Evolutionary conservation across 2,329 filamentous ascomycete species (phyloP).

Genomic region (Tothia fuscella): DNA sequence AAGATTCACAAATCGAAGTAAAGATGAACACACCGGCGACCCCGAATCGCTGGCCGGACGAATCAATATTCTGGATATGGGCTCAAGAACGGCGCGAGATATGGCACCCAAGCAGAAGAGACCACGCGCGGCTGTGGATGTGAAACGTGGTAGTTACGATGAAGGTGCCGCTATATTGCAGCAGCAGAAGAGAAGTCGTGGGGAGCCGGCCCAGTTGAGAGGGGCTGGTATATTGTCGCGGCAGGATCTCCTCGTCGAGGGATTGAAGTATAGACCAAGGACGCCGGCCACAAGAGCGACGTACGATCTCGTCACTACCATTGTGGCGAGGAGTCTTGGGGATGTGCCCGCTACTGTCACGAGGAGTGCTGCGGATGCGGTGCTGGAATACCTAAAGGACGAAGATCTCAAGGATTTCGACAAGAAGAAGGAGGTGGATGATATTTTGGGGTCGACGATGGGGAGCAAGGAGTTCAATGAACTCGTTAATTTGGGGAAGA

Average conservation of each 20-base stretch:
- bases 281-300: conserved; percentile 85
- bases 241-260: conserved; percentile 78
- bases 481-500: conserved; percentile 90
- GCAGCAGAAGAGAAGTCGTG: conserved; percentile 40
- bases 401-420: conserved; percentile 94
- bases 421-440: conserved; percentile 95
- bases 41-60: conserved; percentile 93
- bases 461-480: conserved; percentile 91
- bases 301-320: conserved; percentile 86
- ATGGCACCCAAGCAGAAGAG: conserved; percentile 64
- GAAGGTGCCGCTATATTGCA: conserved; percentile 72
- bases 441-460: conserved; percentile 74
- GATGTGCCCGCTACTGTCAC: conserved; percentile 89
- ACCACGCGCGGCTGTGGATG: conserved; percentile 54
- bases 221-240: conserved; percentile 71
- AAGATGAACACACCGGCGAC: conserved; percentile 91
- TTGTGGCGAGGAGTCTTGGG: conserved; percentile 76
- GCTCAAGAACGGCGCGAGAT: conserved; percentile 68
- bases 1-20: conserved; percentile 83
- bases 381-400: conserved; percentile 85
- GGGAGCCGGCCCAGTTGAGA: conserved; percentile 60
- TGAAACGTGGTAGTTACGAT: conserved; percentile 63
- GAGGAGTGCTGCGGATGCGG: conserved; percentile 83
- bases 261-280: conserved; percentile 79
- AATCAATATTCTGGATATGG: conserved; percentile 92